Percentiles rank a stretch among this genome's conserved stretches.
Conservation (phyloP, 2,329 filamentous ascomycete genomes). For the Microdochium bolleyi region DNA sequence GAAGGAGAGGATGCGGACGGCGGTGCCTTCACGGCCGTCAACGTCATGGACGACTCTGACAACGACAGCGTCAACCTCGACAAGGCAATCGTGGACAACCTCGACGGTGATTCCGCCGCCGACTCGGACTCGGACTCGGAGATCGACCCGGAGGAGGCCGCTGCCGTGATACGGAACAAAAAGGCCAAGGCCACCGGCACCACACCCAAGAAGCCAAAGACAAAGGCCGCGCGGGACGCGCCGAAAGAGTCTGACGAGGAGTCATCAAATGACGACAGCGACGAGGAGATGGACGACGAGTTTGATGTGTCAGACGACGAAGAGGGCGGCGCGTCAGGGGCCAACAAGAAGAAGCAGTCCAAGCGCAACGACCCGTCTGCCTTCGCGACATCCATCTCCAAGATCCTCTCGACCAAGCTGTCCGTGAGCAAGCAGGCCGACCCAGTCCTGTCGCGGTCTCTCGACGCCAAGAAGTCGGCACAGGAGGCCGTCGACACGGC, state of each 20-base stretch:
- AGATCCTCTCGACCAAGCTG: constrained; percentile 86
- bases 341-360: constrained; percentile 39
- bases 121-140: constrained; percentile 26
- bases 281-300: constrained; percentile 28
- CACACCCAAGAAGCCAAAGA: constrained; percentile 10
- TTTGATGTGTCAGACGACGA: constrained; percentile 25
- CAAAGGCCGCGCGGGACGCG: constrained; percentile 11
- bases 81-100: constrained; percentile 43
- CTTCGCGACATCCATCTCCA: constrained; percentile 88
- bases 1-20: constrained; percentile 22
- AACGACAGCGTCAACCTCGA: constrained; percentile 48
- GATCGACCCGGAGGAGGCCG: constrained; percentile 22
- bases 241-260: constrained; percentile 13
- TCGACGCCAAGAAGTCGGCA: constrained; percentile 63
- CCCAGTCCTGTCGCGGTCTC: constrained; percentile 83
- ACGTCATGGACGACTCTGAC: constrained; percentile 48
- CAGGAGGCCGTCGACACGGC: constrained; percentile 66
- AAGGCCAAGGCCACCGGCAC: constrained; percentile 17
- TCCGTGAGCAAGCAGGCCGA: constrained; percentile 74
- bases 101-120: constrained; percentile 16
- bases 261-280: constrained; percentile 16
- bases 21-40: constrained; percentile 39
- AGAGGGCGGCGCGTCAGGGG: constrained; percentile 17
- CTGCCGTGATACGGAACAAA: constrained; percentile 12
- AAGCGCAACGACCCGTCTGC: constrained; percentile 90